Percentiles rank a stretch among this genome's conserved stretches.
Conservation (phyloP, 1,284 basidiomycete genomes). For the Papiliotrema fonsecae region DNA sequence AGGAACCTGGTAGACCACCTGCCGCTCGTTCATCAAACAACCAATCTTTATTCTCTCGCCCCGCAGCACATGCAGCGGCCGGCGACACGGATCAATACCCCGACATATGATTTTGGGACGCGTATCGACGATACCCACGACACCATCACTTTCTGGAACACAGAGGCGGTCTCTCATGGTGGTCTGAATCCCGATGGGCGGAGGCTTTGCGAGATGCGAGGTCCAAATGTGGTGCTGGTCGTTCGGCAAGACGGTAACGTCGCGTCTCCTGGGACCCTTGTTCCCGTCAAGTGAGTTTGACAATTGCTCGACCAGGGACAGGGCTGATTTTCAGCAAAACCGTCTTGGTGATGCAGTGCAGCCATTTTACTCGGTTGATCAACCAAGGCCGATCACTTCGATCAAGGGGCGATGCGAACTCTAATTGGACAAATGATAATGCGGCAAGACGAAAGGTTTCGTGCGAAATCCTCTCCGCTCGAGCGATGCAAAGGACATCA, state of each 20-base stretch:
- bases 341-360: not conserved
- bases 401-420: not conserved
- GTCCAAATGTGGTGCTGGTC: not conserved
- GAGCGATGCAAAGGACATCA: too few species aligned
- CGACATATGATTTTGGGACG: not conserved
- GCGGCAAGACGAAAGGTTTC: not conserved
- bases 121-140: conserved; percentile 1
- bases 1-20: not conserved
- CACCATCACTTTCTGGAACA: not conserved
- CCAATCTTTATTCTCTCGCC: not conserved
- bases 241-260: not conserved
- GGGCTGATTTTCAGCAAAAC: not conserved
- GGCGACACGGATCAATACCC: not conserved
- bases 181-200: not conserved
- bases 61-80: not conserved
- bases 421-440: not conserved
- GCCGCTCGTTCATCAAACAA: not conserved
- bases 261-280: not conserved
- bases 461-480: not conserved
- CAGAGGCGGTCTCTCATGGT: not conserved
- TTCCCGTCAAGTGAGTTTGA: not conserved
- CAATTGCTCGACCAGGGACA: not conserved
- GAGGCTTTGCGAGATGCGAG: not conserved
- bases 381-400: not conserved
- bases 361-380: not conserved